Conservation (phyloP, 495 filamentous ascomycete genomes). For the Xylaria acuta region DNA sequence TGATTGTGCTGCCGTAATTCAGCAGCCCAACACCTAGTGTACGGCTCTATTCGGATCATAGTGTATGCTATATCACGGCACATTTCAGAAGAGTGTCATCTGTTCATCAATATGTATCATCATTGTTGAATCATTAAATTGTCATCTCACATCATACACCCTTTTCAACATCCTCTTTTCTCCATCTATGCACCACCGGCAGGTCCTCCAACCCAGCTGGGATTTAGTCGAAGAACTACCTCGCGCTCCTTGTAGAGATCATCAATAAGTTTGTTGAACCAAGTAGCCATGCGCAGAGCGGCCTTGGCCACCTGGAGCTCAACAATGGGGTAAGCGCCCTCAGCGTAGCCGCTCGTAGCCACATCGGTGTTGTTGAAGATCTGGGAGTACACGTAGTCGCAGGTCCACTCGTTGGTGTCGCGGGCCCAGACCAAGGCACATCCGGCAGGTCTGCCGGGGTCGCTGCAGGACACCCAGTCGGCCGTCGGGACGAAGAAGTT, state of each 20-base stretch:
- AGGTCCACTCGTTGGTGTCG: slow-evolving; percentile 40
- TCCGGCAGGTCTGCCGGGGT: slow-evolving; percentile 34
- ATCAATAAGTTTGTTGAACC: slow-evolving; percentile 39
- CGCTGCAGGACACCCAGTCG: slow-evolving; percentile 34
- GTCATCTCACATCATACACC: not conserved
- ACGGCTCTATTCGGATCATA: not conserved
- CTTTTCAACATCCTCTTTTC: not conserved
- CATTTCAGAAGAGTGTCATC: not conserved
- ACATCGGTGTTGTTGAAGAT: slow-evolving; percentile 37
- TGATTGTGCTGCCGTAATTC: too few species aligned
- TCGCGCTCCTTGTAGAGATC: slow-evolving; percentile 29
- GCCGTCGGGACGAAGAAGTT: slow-evolving; percentile 34
- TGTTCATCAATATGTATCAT: not conserved
- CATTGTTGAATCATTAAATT: not conserved
- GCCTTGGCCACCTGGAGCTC: slow-evolving; percentile 45
- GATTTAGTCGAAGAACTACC: slow-evolving; percentile 21
- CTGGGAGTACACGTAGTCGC: slow-evolving; percentile 41
- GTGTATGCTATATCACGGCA: not conserved
- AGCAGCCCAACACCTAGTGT: too few species aligned
- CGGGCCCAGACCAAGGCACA: slow-evolving; percentile 39
- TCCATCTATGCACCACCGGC: slow-evolving; percentile 7
- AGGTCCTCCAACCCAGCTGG: slow-evolving; percentile 22
- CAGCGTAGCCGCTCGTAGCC: slow-evolving; percentile 37
- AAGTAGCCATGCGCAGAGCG: slow-evolving; percentile 43
- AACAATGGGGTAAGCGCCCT: slow-evolving; percentile 40